Base-by-base conservation (phyloP, 2,329 filamentous ascomycete species). In the Trichoderma afroharzianum region DNA sequence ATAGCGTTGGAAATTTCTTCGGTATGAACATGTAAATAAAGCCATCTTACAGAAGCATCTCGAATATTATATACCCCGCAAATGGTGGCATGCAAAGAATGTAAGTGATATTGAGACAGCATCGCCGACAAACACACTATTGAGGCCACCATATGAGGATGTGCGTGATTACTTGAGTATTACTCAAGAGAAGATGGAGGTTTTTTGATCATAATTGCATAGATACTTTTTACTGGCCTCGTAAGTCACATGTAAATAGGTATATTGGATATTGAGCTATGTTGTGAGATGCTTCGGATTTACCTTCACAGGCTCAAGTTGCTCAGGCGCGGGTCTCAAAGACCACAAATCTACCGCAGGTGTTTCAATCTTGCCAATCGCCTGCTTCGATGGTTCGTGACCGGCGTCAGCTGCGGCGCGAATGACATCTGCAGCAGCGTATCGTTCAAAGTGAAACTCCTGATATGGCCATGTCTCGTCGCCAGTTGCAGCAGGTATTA, bases 331-430 rank as follows among this genome's bases (percentile, higher is more conserved):
- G 8, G 69, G 69, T 5, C 69, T 59, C 50, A 71, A 33, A 11
- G 53, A 33, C 69, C 69, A 71, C 7, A 71, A 15, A 32, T 71
- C 69, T 24, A 32, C 69, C 7, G 53, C n/a, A 7, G 62, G 69
- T 15, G 26, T 47, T 39, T 71, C 47, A 18, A 66, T 67, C 11
- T 26, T 47, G 26, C 7, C 33, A 15, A 71, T 53, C 21, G 50
- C 69, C 21, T 36, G 12, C 28, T 33, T 30, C 4, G 62, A 58
- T 21, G 3, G 30, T 36, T 71, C 24, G 32, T 71, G 62, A 3
- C 69, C 62, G 12, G 69, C 63, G n/a, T 66, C 63, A 15, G 69
- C 69, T 21, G 69, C 69, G 11, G 69, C 62, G 14, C 69, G 59
- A 21, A 71, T 67, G 8, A 71, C 21, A 61, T 71, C 69, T 2